These are phyloP conservation scores for Plasmopara halstedii DNA, from an alignment of 352 stramenopile genomes.

Conservation along the genomic window DNA sequence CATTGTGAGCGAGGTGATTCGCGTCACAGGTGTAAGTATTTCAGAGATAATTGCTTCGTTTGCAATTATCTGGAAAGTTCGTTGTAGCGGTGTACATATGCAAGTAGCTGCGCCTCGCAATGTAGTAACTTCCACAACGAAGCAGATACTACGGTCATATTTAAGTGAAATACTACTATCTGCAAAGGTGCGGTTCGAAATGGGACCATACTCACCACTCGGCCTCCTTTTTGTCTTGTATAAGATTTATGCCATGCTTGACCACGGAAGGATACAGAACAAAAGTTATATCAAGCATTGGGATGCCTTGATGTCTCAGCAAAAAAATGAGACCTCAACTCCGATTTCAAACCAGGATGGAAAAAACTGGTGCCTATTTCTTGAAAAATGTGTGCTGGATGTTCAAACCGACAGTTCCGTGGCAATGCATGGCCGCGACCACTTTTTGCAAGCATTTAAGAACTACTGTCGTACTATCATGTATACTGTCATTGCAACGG, in stretches of 20 bases:
- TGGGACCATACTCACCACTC: conserved; percentile 1
- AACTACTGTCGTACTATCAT: conserved; percentile 22
- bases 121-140: conserved; percentile 4
- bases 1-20: conserved; percentile 16
- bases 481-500: conserved; percentile 14
- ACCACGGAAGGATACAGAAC: neutral
- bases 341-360: conserved; percentile 6
- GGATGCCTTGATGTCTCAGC: conserved; percentile 17
- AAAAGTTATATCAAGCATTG: conserved; percentile 11
- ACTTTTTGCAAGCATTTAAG: conserved; percentile 23
- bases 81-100: neutral
- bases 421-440: neutral
- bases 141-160: conserved; percentile 19
- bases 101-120: neutral
- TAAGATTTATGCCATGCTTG: conserved; percentile 13
- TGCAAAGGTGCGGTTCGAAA: neutral
- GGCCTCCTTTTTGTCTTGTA: conserved; percentile 20
- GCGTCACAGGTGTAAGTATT: conserved; percentile 6
- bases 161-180: conserved; percentile 14
- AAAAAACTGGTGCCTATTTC: conserved; percentile 21
- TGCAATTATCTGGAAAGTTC: conserved; percentile 10
- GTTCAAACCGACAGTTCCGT: neutral
- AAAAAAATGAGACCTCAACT: neutral
- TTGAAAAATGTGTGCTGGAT: conserved; percentile 19
- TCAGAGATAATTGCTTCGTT: conserved; percentile 13